Percentiles rank a stretch among this genome's conserved stretches.
phyloP scores from a whole-genome alignment of 306 rosid genomes.

The Fragaria vesca region DNA sequence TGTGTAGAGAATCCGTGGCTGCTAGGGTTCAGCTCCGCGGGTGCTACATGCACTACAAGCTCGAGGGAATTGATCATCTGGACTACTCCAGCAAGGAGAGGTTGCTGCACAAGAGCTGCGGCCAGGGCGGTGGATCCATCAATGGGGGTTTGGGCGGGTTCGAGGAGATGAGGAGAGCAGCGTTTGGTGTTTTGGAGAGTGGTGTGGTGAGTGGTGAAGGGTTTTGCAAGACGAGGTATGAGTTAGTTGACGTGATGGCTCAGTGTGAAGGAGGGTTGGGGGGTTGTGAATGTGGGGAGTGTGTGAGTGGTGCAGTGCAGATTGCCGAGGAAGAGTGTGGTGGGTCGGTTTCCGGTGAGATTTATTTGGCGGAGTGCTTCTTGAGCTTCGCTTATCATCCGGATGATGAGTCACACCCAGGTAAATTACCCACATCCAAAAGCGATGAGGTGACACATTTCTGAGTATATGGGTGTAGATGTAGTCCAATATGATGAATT shows the following conservation, averaged over 20 bases:
- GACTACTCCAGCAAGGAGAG: background rate
- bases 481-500: too few relatives aligned
- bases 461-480: too few relatives aligned
- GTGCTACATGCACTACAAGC: conserved; percentile 54
- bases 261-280: conserved; percentile 59
- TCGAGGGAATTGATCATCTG: conserved; percentile 2
- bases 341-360: conserved; percentile 41
- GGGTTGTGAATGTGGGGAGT: conserved; percentile 54
- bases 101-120: conserved; percentile 49
- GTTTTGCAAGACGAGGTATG: conserved; percentile 28
- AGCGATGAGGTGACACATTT: background rate
- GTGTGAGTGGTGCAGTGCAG: conserved; percentile 50
- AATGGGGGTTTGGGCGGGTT: conserved; percentile 8
- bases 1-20: conserved; percentile 39
- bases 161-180: conserved; percentile 40
- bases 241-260: conserved; percentile 49
- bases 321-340: conserved; percentile 51
- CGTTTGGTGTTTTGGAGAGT: conserved; percentile 41
- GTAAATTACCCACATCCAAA: conserved; percentile 18
- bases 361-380: conserved; percentile 60
- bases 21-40: conserved; percentile 65
- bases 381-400: conserved; percentile 39
- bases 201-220: conserved; percentile 40
- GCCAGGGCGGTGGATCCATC: background rate
- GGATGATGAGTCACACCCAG: conserved; percentile 23